phyloP scores from a whole-genome alignment of 2,329 filamentous ascomycete species.

The Rhynchosporium secalis region DNA sequence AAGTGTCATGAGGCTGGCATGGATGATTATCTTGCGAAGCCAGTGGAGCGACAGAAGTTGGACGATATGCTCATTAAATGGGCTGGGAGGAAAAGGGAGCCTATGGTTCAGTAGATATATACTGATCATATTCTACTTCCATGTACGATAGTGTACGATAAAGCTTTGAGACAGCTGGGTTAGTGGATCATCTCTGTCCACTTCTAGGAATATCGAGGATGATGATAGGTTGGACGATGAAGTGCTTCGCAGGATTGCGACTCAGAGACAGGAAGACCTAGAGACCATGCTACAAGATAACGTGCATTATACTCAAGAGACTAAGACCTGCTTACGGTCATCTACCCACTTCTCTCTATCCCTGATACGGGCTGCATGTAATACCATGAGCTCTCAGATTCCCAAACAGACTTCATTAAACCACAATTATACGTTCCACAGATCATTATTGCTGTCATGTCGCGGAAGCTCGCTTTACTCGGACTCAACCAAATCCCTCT shows the following conservation, averaged over 20 bases:
- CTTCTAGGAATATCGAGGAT: background rate
- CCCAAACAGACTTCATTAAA: background rate
- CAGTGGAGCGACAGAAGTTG: conserved; percentile 40
- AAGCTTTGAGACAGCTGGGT: background rate
- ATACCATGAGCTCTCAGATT: background rate
- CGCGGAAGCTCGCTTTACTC: background rate
- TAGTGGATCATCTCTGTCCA: background rate
- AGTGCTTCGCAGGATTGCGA: background rate
- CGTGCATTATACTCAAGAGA: background rate
- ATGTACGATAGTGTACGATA: background rate
- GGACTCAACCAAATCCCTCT: conserved; percentile 1
- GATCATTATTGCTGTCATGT: background rate
- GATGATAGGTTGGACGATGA: background rate
- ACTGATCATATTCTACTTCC: background rate
- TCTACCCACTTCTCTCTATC: background rate
- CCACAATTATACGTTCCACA: background rate
- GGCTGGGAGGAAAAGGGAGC: conserved; percentile 21
- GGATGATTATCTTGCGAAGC: conserved; percentile 55
- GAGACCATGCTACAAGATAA: background rate
- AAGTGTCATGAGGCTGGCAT: conserved; percentile 53
- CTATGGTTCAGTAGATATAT: background rate
- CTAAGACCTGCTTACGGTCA: background rate
- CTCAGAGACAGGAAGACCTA: background rate
- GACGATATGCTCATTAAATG: conserved; percentile 35
- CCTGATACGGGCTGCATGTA: too few species aligned